Evolutionary conservation across 345 rosid species (phyloP), one percentile per base, ranked within the genome.

Genomic region (Geranium brycei): DNA sequence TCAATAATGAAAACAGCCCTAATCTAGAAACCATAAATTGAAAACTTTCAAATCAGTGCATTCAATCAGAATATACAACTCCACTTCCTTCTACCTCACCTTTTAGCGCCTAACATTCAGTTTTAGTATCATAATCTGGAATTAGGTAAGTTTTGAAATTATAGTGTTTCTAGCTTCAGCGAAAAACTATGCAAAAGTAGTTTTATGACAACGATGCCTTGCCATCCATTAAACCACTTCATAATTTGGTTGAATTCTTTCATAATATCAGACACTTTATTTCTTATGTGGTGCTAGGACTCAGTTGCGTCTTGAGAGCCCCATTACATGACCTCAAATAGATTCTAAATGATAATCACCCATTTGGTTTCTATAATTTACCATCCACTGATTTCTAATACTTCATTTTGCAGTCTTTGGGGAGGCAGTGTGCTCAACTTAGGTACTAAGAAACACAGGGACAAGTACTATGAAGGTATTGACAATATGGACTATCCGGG

Each of bases 381-480:
- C 32, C n/a, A 12, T 7, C 38, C 23, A n/a, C 60, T 69, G 17
- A 67, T 60, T 15, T 23, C 15, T 64, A 15, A 5, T 23, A 18
- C 15, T 53, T 62, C 28, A 38, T 60, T 35, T 15, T 73, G 73
- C 83, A 95, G 99, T 82, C 97, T 95, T 57, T 95, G 99, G 99
- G 99, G 99, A 71, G 95, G 99, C 18, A 80, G 93, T 68, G 96
- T 95, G 60, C 66, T 95, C 70, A 95, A 91, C 74, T 74, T 95
- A 59, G 99, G 99, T 72, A 91, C 97, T n/a, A 84, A 95, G 79
- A 95, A 83, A 77, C 99, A 95, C 63, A 80, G 72, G 75, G 93
- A 91, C 60, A 91, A 91, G 83, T 95, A 87, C 77, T 95, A 75
- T 38, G 88, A 91, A 61, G 88, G 80, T 58, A 88, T 91, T 62